phyloP scores from a whole-genome alignment of 1,139 yeast species.

The Saccharomyces hybrid region DNA sequence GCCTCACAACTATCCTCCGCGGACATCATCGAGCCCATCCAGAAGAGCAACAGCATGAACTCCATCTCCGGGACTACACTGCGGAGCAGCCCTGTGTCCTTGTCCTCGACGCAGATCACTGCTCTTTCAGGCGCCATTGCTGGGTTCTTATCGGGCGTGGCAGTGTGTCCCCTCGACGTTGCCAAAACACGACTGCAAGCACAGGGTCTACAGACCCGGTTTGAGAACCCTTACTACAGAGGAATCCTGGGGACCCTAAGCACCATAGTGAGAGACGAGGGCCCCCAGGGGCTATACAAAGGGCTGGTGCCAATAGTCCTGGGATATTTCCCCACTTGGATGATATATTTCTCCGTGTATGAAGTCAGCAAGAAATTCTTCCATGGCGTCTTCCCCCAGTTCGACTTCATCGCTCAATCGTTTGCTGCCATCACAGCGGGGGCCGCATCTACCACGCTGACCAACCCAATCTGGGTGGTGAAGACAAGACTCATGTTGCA shows the following conservation, averaged over 20 bases:
- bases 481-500: slow-evolving; percentile 92
- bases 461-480: slow-evolving; percentile 66
- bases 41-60: background rate
- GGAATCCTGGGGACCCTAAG: slow-evolving; percentile 58
- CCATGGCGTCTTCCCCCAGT: slow-evolving; percentile 35
- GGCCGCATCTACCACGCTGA: slow-evolving; percentile 69
- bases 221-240: slow-evolving; percentile 35
- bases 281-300: slow-evolving; percentile 73
- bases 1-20: slow-evolving; percentile 5
- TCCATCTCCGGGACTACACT: background rate
- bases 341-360: slow-evolving; percentile 85
- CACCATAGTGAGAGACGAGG: slow-evolving; percentile 67
- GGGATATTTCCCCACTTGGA: slow-evolving; percentile 97
- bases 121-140: slow-evolving; percentile 84
- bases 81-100: background rate
- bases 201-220: slow-evolving; percentile 47
- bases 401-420: slow-evolving; percentile 57
- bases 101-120: slow-evolving; percentile 32
- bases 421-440: slow-evolving; percentile 87
- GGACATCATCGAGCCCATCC: slow-evolving; percentile 4
- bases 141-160: slow-evolving; percentile 82
- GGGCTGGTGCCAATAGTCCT: slow-evolving; percentile 86
- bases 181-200: slow-evolving; percentile 94
- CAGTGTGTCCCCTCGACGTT: slow-evolving; percentile 91
- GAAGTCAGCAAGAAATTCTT: slow-evolving; percentile 61